phyloP scores from a whole-genome alignment of 1,284 basidiomycete species.

The Rhodofomes roseus region DNA sequence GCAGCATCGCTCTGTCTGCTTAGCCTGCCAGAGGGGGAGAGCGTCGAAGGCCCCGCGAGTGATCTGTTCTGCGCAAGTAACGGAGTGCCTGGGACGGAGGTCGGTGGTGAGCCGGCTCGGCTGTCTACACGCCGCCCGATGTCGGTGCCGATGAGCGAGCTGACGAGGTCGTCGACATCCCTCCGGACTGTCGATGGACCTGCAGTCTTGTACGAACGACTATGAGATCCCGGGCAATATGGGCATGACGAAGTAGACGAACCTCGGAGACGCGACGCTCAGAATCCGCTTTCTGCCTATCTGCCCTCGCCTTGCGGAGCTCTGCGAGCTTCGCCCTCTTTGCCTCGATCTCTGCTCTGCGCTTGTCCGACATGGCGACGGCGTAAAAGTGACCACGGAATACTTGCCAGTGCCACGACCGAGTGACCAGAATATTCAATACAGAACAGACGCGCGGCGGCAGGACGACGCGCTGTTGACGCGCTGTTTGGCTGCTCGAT shows the following conservation, averaged over 20 bases:
- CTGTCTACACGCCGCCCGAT: slow-evolving; percentile 39
- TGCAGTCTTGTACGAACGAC: slow-evolving; percentile 16
- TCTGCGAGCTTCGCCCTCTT: slow-evolving; percentile 89
- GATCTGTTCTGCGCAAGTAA: slow-evolving; percentile 35
- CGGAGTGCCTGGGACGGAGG: slow-evolving; percentile 74
- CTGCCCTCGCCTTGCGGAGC: slow-evolving; percentile 68
- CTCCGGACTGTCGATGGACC: slow-evolving; percentile 35
- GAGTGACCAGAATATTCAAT: too few species aligned
- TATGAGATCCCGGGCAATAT: background rate
- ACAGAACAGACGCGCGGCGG: background rate
- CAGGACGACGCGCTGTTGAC: slow-evolving; percentile 16
- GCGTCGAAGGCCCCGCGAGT: slow-evolving; percentile 42
- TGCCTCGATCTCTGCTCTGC: slow-evolving; percentile 85
- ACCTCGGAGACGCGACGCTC: slow-evolving; percentile 48
- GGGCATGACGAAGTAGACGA: background rate
- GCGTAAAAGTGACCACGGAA: background rate
- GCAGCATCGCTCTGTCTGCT: slow-evolving; percentile 66
- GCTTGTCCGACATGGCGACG: slow-evolving; percentile 35
- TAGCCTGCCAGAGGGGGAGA: slow-evolving; percentile 51
- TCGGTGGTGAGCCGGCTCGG: slow-evolving; percentile 55
- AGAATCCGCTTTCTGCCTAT: slow-evolving; percentile 58
- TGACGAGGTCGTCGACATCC: slow-evolving; percentile 71
- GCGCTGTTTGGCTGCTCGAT: slow-evolving; percentile 19
- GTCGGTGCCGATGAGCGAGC: slow-evolving; percentile 45
- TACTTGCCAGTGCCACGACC: background rate